Percentiles rank a stretch among this genome's conserved stretches.
Evolutionary conservation across 352 stramenopile species (phyloP).

Genomic region (Pythium volutum): DNA sequence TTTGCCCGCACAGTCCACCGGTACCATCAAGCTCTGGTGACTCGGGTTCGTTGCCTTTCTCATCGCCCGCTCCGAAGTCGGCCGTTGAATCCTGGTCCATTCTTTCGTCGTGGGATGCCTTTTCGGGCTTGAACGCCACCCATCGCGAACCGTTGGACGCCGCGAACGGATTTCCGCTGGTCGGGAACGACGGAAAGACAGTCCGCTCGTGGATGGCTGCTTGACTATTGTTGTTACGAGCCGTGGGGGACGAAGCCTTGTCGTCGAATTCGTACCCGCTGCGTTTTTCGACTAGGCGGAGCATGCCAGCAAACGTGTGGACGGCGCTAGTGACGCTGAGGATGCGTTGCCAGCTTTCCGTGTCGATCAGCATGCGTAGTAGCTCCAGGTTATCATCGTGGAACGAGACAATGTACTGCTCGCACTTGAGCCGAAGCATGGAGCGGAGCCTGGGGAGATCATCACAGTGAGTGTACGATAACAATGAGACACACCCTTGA

Average conservation of each 20-base stretch:
- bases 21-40: slow-evolving; percentile 1
- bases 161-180: slow-evolving; percentile 63
- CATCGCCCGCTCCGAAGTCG: neutral
- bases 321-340: slow-evolving; percentile 45
- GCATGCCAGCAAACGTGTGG: slow-evolving; percentile 41
- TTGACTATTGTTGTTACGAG: neutral
- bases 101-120: neutral
- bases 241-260: neutral
- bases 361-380: slow-evolving; percentile 80
- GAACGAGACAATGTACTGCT: slow-evolving; percentile 75
- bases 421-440: slow-evolving; percentile 70
- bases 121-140: slow-evolving; percentile 29
- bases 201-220: slow-evolving; percentile 57
- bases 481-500: neutral
- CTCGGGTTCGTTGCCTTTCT: slow-evolving; percentile 12
- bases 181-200: slow-evolving; percentile 64
- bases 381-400: slow-evolving; percentile 84
- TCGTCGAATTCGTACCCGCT: slow-evolving; percentile 64
- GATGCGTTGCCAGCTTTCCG: slow-evolving; percentile 81
- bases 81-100: neutral
- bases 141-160: slow-evolving; percentile 46
- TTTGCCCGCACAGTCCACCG: neutral
- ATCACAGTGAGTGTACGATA: neutral
- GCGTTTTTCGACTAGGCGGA: slow-evolving; percentile 72
- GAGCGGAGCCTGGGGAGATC: slow-evolving; percentile 43